Conservation (phyloP, 805 yeast genomes). For the Ogataea saltuana region DNA sequence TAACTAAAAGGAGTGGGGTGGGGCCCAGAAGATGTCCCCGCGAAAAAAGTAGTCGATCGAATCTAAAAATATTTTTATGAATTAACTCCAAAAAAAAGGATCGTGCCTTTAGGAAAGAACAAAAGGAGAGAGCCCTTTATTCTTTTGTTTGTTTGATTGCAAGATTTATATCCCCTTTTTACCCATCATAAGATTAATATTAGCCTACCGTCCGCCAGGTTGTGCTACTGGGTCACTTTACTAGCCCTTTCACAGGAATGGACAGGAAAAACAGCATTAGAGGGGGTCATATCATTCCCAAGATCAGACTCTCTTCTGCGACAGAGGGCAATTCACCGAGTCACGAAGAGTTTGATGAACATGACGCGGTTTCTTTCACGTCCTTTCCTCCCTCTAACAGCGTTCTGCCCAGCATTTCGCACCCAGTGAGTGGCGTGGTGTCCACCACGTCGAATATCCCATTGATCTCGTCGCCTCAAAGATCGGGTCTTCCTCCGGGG, state of each 20-base stretch:
- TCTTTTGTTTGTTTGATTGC: too few species aligned
- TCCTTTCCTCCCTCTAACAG: not conserved
- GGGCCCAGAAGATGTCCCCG: too few species aligned
- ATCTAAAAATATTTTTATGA: too few species aligned
- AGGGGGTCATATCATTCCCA: conserved; percentile 3
- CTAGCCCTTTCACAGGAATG: too few species aligned
- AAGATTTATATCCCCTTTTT: too few species aligned
- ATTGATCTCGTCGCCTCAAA: not conserved
- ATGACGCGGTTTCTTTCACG: conserved; percentile 2
- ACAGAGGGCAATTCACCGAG: not conserved
- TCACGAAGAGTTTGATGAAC: conserved; percentile 1
- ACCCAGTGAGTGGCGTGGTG: conserved; percentile 3
- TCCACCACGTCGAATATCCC: not conserved
- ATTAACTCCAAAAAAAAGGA: too few species aligned
- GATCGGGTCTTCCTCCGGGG: not conserved
- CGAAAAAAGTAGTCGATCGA: too few species aligned
- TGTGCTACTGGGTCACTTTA: too few species aligned
- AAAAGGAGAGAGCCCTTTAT: not conserved
- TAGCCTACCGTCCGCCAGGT: too few species aligned
- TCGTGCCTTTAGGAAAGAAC: conserved; percentile 2
- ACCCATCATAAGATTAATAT: too few species aligned
- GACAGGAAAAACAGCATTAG: conserved; percentile 5
- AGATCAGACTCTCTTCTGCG: conserved; percentile 2
- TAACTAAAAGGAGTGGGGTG: too few species aligned
- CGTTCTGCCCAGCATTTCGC: conserved; percentile 3